Evolutionary conservation across 306 rosid species (phyloP), one percentile per base, ranked within the genome.

Genomic region (Sesbania bispinosa): DNA sequence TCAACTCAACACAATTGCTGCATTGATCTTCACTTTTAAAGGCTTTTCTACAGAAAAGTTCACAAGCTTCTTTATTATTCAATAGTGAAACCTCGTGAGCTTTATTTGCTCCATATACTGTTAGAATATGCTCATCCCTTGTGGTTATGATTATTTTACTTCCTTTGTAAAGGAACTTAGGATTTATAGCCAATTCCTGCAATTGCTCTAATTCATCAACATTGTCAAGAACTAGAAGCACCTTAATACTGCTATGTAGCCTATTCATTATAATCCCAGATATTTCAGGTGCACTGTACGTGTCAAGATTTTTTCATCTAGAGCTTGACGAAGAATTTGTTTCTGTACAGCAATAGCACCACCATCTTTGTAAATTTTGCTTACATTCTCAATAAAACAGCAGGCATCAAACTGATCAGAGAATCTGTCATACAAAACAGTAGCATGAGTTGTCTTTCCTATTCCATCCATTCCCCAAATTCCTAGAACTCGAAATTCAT

Each of bases 391-490:
- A 39, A 74, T 43, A n/a, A 74, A 63, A 27, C 79, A 74, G 2
- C 9, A 6, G 5, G 72, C 60, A 4, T 36, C 60, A 52, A 77
- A 77, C 11, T 19, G 71, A n/a, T 63, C 10, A 10, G 79, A 74
- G 13, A 74, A 29, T 64, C 26, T 74, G 7, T 63, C 66, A n/a
- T 52, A 63, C 11, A 63, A 41, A 2, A 19, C 79, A 4, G 38
- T 2, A 2, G 66, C 76, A 3, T 11, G 76, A 50, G 81, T 77
- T 19, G 81, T 77, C 50, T 77, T 77, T 15, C 81, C 71, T 1
- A 69, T 27, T 47, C 81, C 81, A 9, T 20, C 50, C 76, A 77
- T 77, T 2, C 81, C 81, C 72, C 67, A 69, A 26, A 77, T 61
- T 0, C 77, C 81, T 21, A 77, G 3, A 30, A 13, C 29, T 18